phyloP scores from a whole-genome alignment of 306 rosid species.

The Rosa lucieae region DNA sequence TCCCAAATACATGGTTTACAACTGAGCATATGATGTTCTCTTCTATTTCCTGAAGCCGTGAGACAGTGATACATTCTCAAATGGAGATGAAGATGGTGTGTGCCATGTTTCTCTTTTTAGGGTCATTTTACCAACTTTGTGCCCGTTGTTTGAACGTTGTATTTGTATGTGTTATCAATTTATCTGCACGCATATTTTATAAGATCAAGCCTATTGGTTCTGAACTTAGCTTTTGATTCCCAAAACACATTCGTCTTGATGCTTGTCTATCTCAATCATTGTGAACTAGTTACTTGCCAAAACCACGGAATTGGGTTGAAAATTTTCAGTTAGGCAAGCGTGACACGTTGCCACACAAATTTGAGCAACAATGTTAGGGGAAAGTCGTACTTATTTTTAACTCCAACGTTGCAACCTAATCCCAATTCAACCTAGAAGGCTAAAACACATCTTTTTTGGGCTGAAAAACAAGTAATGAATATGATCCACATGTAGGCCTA shows the following conservation, averaged over 20 bases:
- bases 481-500: no score
- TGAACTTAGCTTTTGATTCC: not conserved
- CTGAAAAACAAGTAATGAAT: no score
- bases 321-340: no score
- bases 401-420: no score
- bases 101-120: constrained; percentile 15
- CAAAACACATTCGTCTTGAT: not conserved
- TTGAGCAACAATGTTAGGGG: no score
- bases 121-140: constrained; percentile 22
- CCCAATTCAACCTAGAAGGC: no score
- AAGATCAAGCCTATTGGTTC: not conserved
- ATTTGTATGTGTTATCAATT: constrained; percentile 8
- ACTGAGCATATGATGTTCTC: constrained; percentile 39
- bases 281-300: not conserved
- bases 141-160: constrained; percentile 11
- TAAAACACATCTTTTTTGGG: no score
- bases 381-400: no score
- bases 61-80: not conserved
- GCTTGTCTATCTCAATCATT: not conserved
- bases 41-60: not conserved
- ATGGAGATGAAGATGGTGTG: constrained; percentile 19
- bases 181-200: not conserved
- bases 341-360: no score
- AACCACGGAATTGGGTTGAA: no score
- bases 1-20: constrained; percentile 98